phyloP scores from a whole-genome alignment of 257 asterid genomes.

The Eucommia ulmoides region DNA sequence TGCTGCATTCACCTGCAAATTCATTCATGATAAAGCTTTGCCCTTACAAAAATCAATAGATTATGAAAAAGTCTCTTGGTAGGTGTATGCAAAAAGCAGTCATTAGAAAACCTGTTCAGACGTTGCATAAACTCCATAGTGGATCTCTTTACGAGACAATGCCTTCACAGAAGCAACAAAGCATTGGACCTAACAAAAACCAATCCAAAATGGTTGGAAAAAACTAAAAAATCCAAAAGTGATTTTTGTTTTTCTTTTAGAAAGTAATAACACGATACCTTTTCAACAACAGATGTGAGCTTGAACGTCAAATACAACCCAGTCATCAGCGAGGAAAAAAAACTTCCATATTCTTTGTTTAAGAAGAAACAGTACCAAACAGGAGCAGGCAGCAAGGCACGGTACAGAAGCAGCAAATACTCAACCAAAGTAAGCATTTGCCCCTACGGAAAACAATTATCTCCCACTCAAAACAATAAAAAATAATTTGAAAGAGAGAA shows the following conservation, averaged over 20 bases:
- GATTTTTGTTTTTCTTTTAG: background rate
- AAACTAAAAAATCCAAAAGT: conserved; percentile 3
- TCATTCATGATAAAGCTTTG: background rate
- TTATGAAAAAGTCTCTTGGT: background rate
- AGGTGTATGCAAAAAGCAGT: background rate
- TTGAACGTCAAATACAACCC: conserved; percentile 84
- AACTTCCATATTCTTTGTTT: conserved; percentile 90
- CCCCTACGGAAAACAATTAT: conserved; percentile 35
- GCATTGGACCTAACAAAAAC: conserved; percentile 49
- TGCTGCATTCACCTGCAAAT: conserved; percentile 39
- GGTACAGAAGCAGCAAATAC: conserved; percentile 65
- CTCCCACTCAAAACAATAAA: conserved; percentile 2
- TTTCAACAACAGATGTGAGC: conserved; percentile 87
- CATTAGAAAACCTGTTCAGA: conserved; percentile 55
- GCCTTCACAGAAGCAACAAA: conserved; percentile 59
- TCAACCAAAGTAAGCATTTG: conserved; percentile 77
- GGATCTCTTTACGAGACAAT: conserved; percentile 57
- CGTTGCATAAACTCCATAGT: conserved; percentile 82
- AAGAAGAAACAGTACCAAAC: conserved; percentile 92
- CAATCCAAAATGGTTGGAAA: background rate
- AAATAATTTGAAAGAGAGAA: background rate
- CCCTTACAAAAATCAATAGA: background rate
- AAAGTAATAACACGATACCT: conserved; percentile 30
- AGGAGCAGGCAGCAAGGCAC: conserved; percentile 81
- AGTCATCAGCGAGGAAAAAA: conserved; percentile 76